Conservation (phyloP, 2,329 filamentous ascomycete species). For the Venturia carpophila region DNA sequence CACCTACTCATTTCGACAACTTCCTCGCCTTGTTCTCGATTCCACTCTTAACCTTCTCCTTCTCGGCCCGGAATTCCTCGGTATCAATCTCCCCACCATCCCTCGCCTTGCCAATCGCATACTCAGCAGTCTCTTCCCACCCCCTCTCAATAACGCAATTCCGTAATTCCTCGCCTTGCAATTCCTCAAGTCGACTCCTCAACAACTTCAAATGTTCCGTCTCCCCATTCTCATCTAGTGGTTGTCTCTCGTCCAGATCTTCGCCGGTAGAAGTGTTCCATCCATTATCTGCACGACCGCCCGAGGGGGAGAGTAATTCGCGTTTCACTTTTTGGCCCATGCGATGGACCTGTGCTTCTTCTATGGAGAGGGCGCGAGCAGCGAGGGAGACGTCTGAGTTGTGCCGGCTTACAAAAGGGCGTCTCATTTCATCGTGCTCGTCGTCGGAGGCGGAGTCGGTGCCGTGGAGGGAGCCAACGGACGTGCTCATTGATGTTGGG, state of each 20-base stretch:
- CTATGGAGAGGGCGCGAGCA: slow-evolving; percentile 54
- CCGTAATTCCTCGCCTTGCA: slow-evolving; percentile 52
- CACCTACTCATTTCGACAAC: not conserved
- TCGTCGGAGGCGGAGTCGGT: slow-evolving; percentile 26
- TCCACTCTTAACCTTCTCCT: not conserved
- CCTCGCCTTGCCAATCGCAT: slow-evolving; percentile 10
- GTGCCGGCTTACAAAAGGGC: slow-evolving; percentile 39
- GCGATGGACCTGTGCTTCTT: slow-evolving; percentile 64
- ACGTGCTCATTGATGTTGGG: not conserved
- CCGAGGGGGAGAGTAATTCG: slow-evolving; percentile 46
- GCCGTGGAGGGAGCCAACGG: slow-evolving; percentile 20
- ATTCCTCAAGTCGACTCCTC: slow-evolving; percentile 54
- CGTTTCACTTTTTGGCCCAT: slow-evolving; percentile 59
- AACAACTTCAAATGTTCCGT: slow-evolving; percentile 46
- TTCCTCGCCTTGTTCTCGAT: not conserved
- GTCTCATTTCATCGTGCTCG: slow-evolving; percentile 5
- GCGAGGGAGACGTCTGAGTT: slow-evolving; percentile 62
- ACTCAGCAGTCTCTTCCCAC: slow-evolving; percentile 18
- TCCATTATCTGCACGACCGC: slow-evolving; percentile 21
- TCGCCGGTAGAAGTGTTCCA: not conserved
- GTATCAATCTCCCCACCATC: slow-evolving; percentile 24
- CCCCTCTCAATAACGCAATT: slow-evolving; percentile 35
- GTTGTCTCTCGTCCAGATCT: slow-evolving; percentile 32
- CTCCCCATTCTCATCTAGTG: slow-evolving; percentile 32
- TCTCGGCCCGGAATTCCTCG: slow-evolving; percentile 21